Conservation (phyloP, 805 yeast species). For the Peterozyma toletana region DNA sequence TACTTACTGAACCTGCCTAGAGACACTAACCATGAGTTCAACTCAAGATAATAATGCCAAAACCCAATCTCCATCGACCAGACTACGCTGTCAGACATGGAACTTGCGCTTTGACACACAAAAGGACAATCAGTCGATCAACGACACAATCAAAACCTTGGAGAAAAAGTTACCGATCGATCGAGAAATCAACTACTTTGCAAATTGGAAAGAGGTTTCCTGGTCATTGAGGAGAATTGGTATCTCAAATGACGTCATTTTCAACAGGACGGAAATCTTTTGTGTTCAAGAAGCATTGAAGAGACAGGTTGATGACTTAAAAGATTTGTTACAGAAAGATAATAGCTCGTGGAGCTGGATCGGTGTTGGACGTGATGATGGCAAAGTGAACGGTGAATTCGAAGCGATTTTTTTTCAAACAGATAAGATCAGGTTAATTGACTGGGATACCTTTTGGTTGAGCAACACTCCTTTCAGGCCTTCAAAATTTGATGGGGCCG, state of each 20-base stretch:
- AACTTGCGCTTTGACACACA: slow-evolving; percentile 20
- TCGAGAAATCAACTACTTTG: slow-evolving; percentile 15
- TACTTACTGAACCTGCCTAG: too few species aligned
- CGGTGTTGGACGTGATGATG: slow-evolving; percentile 42
- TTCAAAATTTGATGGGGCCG: slow-evolving; percentile 34
- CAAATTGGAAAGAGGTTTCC: slow-evolving; percentile 20
- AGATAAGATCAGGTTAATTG: slow-evolving; percentile 28
- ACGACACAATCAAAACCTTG: slow-evolving; percentile 14
- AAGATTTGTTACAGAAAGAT: slow-evolving; percentile 18
- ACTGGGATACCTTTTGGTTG: slow-evolving; percentile 43
- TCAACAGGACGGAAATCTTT: slow-evolving; percentile 26
- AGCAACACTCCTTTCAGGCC: slow-evolving; percentile 51
- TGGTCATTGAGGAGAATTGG: slow-evolving; percentile 29
- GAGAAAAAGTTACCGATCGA: slow-evolving; percentile 15
- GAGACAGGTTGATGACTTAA: slow-evolving; percentile 39
- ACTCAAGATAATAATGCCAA: too few species aligned
- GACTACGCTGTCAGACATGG: slow-evolving; percentile 15
- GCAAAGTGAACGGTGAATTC: slow-evolving; percentile 41
- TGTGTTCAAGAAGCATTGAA: slow-evolving; percentile 42
- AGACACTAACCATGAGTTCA: too few species aligned
- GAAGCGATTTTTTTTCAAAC: slow-evolving; percentile 37
- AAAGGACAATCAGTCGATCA: slow-evolving; percentile 14
- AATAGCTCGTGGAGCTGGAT: slow-evolving; percentile 25
- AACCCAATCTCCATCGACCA: too few species aligned
- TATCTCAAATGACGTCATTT: slow-evolving; percentile 25